phyloP scores from a whole-genome alignment of 2,329 filamentous ascomycete genomes.

The Xylaria sp. region DNA sequence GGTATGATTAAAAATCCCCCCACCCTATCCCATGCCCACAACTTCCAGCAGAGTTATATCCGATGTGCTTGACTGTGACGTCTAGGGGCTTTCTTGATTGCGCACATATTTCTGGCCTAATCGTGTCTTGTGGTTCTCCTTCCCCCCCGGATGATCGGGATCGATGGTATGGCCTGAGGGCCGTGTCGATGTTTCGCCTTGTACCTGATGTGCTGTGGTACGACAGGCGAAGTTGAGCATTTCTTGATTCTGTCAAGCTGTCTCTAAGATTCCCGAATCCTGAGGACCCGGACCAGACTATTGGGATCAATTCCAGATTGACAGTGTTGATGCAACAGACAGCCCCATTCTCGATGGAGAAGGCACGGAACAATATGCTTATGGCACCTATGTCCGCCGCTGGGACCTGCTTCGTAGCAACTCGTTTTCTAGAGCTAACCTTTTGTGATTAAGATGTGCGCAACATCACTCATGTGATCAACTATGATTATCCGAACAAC shows the following conservation, averaged over 20 bases:
- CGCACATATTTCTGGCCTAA: conserved; percentile 92
- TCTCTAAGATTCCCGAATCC: conserved; percentile 66
- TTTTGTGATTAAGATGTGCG: conserved; percentile 87
- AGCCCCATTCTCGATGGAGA: conserved; percentile 68
- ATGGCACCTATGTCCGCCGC: conserved; percentile 60
- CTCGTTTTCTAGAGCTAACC: conserved; percentile 80
- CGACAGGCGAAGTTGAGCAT: conserved; percentile 79
- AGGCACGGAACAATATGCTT: conserved; percentile 62
- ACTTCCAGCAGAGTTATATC: conserved; percentile 68
- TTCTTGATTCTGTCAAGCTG: conserved; percentile 81
- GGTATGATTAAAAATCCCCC: conserved; percentile 84
- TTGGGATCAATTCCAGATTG: conserved; percentile 62
- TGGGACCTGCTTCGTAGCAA: conserved; percentile 70
- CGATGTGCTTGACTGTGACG: conserved; percentile 90
- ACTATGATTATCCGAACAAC: conserved; percentile 99
- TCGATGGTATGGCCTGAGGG: conserved; percentile 75
- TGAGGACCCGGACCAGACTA: conserved; percentile 64
- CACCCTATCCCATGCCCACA: conserved; percentile 57
- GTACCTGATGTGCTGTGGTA: conserved; percentile 72
- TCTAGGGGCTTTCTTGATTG: conserved; percentile 87
- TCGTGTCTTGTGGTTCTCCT: conserved; percentile 84
- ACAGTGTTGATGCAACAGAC: conserved; percentile 68
- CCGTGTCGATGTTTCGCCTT: conserved; percentile 81
- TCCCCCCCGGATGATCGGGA: conserved; percentile 85
- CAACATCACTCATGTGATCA: conserved; percentile 99